Evolutionary conservation across 2,329 filamentous ascomycete species (phyloP).

Genomic region (Aspergillus fumigatiaffinis): DNA sequence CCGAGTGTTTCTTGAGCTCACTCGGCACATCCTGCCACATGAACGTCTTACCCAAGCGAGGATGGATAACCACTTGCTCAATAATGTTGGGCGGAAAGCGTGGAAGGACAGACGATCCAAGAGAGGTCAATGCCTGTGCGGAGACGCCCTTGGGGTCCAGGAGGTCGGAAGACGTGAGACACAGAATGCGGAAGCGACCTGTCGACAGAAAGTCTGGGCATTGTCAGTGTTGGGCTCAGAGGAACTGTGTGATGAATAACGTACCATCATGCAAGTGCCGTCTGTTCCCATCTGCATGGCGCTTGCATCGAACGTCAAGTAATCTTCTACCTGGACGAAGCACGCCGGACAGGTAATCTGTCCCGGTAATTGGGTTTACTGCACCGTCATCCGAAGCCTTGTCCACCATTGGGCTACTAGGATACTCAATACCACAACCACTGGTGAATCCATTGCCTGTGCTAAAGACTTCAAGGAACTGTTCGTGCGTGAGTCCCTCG

Average conservation of each 20-base stretch:
- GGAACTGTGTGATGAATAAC: neutral
- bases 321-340: slow-evolving; percentile 34
- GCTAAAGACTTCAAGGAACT: slow-evolving; percentile 35
- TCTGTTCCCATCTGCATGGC: slow-evolving; percentile 35
- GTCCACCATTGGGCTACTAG: slow-evolving; percentile 25
- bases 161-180: slow-evolving; percentile 33
- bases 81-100: slow-evolving; percentile 25
- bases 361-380: slow-evolving; percentile 26
- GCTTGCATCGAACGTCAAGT: slow-evolving; percentile 29
- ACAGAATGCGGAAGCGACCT: slow-evolving; percentile 36
- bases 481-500: slow-evolving; percentile 28
- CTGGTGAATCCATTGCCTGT: slow-evolving; percentile 37
- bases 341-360: slow-evolving; percentile 33
- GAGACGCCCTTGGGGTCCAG: slow-evolving; percentile 27
- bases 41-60: slow-evolving; percentile 24
- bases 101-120: slow-evolving; percentile 19
- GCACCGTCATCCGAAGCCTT: slow-evolving; percentile 10
- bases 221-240: neutral
- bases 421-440: slow-evolving; percentile 39
- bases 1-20: slow-evolving; percentile 29
- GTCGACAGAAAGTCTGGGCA: slow-evolving; percentile 32
- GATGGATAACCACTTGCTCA: slow-evolving; percentile 35
- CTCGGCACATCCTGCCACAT: slow-evolving; percentile 30
- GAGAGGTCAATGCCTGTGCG: slow-evolving; percentile 17
- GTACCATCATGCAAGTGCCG: slow-evolving; percentile 36